Percentiles rank a stretch among this genome's conserved stretches.
Conservation (phyloP, 2,329 filamentous ascomycete species). For the Pseudogymnoascus sp. region DNA sequence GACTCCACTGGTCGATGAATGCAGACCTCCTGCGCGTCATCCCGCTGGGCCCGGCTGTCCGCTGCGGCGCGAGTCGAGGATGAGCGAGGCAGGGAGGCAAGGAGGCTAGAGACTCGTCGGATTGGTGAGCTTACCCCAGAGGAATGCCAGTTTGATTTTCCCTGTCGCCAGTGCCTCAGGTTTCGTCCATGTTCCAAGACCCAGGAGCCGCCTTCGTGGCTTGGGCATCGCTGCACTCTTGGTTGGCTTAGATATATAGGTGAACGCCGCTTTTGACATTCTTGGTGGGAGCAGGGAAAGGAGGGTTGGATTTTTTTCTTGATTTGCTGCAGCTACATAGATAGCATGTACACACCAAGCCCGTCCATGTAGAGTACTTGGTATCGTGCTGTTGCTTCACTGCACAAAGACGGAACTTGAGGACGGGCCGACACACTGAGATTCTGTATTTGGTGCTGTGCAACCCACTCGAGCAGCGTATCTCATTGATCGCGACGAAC, state of each 20-base stretch:
- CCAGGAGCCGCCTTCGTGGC: not conserved
- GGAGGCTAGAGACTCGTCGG: not conserved
- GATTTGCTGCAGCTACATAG: not conserved
- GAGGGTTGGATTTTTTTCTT: not conserved
- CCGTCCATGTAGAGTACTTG: not conserved
- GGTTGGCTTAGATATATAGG: not conserved
- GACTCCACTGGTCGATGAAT: not conserved
- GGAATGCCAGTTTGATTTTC: not conserved
- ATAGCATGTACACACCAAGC: not conserved
- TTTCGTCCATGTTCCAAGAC: not conserved
- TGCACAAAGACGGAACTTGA: not conserved
- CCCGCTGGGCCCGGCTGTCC: constrained; percentile 5
- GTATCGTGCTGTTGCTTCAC: not conserved
- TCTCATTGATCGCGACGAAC: not conserved
- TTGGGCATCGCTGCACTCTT: not conserved
- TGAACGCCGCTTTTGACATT: not conserved
- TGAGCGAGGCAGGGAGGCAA: not conserved
- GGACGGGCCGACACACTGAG: not conserved
- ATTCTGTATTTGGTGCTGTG: not conserved
- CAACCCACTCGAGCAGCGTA: not conserved
- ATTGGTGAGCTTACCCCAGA: not conserved
- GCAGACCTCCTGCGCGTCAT: constrained; percentile 6
- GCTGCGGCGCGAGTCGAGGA: constrained; percentile 2
- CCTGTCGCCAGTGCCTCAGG: not conserved
- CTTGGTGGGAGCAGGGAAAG: not conserved